Evolutionary conservation across 2,329 filamentous ascomycete species (phyloP).

Genomic region (Nigrospora sphaerica): DNA sequence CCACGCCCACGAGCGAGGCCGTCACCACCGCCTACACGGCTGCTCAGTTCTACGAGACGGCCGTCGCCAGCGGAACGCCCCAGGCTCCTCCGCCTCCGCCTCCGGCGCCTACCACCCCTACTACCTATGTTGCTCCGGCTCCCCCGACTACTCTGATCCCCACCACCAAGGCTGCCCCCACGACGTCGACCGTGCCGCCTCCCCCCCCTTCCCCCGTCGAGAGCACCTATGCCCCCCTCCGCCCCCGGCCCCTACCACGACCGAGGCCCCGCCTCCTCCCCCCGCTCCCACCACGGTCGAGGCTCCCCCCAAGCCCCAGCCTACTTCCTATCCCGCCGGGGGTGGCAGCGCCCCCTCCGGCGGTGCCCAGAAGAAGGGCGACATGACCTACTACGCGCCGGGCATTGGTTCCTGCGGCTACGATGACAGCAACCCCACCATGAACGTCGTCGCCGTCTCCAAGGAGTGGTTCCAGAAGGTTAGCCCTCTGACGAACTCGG

Average conservation of each 20-base stretch:
- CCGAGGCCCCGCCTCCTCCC: not conserved
- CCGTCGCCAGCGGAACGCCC: constrained; percentile 11
- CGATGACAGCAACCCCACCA: constrained; percentile 46
- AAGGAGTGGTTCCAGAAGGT: constrained; percentile 44
- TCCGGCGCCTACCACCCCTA: not conserved
- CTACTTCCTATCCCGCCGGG: constrained; percentile 12
- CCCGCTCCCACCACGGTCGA: not conserved
- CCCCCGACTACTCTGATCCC: constrained; percentile 10
- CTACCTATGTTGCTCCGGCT: constrained; percentile 7
- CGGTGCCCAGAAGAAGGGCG: constrained; percentile 38
- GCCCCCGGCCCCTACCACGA: not conserved
- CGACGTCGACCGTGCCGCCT: constrained; percentile 6
- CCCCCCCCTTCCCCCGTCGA: constrained; percentile 5
- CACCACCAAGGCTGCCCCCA: constrained; percentile 6
- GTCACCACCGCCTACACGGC: constrained; percentile 11
- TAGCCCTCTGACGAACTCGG: constrained; percentile 52
- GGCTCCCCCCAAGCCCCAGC: constrained; percentile 5
- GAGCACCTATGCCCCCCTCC: not conserved
- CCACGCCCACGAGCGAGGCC: constrained; percentile 17
- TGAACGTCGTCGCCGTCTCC: constrained; percentile 65
- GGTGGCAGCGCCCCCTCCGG: constrained; percentile 16
- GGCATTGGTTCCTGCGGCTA: constrained; percentile 64
- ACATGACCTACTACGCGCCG: constrained; percentile 68
- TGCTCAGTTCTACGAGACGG: constrained; percentile 3
- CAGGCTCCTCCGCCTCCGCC: constrained; percentile 7